Evolutionary conservation across 2,329 filamentous ascomycete species (phyloP).

Genomic region (Arthrobotrys megalospora): DNA sequence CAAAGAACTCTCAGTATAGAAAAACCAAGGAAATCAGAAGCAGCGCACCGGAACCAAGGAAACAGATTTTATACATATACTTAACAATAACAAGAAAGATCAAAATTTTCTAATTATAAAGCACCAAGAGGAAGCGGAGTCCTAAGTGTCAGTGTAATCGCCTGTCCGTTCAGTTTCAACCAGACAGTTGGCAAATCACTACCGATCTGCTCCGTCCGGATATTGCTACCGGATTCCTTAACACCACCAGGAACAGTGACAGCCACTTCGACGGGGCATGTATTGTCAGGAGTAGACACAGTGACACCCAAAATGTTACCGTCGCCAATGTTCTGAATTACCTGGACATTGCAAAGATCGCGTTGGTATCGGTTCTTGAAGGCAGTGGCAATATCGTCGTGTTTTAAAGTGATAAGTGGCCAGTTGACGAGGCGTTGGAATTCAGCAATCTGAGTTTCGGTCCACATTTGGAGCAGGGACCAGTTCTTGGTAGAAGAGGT

Average conservation of each 20-base stretch:
- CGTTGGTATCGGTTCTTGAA: slow-evolving; percentile 73
- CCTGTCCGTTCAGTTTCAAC: slow-evolving; percentile 69
- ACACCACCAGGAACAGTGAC: slow-evolving; percentile 71
- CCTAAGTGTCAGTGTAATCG: slow-evolving; percentile 69
- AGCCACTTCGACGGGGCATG: slow-evolving; percentile 72
- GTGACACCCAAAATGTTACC: slow-evolving; percentile 66
- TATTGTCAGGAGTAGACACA: slow-evolving; percentile 68
- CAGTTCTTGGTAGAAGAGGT: slow-evolving; percentile 66
- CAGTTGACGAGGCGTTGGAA: slow-evolving; percentile 72
- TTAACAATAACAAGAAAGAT: slow-evolving; percentile 1
- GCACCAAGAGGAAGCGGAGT: slow-evolving; percentile 65
- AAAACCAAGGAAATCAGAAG: neutral
- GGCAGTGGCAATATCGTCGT: slow-evolving; percentile 71
- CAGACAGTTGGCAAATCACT: slow-evolving; percentile 72
- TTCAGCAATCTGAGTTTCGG: slow-evolving; percentile 72
- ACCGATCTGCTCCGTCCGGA: slow-evolving; percentile 72
- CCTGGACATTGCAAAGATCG: slow-evolving; percentile 71
- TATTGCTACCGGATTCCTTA: slow-evolving; percentile 69
- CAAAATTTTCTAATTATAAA: slow-evolving; percentile 18
- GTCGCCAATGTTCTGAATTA: slow-evolving; percentile 65
- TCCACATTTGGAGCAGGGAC: slow-evolving; percentile 74
- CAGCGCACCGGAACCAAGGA: neutral
- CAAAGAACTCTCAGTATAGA: too few species aligned
- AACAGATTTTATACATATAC: neutral
- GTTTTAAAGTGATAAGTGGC: slow-evolving; percentile 73